A percentile compares a stretch with the other conserved stretches of the same genome.
These are phyloP conservation scores for Mycena amicta DNA, from an alignment of 768 basidiomycete genomes.

Conservation along the genomic window DNA sequence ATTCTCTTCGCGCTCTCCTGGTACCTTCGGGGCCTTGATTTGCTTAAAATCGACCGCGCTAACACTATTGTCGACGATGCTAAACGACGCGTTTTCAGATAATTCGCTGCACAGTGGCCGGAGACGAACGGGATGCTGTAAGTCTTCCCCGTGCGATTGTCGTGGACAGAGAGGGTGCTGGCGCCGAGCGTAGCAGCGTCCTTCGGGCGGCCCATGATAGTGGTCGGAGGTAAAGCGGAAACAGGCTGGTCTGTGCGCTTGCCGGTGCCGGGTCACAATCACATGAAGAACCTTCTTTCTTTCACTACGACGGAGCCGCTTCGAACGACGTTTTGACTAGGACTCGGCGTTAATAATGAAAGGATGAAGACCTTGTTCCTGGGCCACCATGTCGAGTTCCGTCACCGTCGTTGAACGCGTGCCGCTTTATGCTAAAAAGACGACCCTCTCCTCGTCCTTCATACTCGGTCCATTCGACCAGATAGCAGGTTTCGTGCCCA, in stretches of 20 bases:
- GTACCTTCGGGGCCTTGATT: conserved; percentile 59
- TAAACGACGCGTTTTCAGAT: no score
- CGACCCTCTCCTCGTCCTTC: conserved; percentile 10
- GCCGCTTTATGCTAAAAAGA: conserved; percentile 4
- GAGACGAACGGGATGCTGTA: conserved; percentile 77
- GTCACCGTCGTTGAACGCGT: not conserved
- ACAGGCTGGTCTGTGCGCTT: not conserved
- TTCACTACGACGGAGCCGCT: no score
- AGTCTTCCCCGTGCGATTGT: conserved; percentile 84
- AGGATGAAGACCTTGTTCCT: no score
- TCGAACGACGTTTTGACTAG: no score
- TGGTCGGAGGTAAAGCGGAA: not conserved
- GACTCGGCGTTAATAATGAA: no score
- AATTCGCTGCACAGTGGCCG: no score
- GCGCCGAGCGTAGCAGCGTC: conserved; percentile 11
- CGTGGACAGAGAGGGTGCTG: conserved; percentile 64
- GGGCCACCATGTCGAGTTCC: not conserved
- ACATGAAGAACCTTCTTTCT: no score
- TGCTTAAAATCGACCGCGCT: conserved; percentile 81
- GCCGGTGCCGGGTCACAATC: not conserved
- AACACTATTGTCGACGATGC: conserved; percentile 81
- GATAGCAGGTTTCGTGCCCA: conserved; percentile 17
- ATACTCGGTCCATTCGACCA: conserved; percentile 21
- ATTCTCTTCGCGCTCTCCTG: conserved; percentile 75
- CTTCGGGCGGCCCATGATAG: conserved; percentile 19